Evolutionary conservation across 495 filamentous ascomycete genomes (phyloP), one percentile per base, ranked within the genome.

Genomic region (Aspergillus funiculosus): DNA sequence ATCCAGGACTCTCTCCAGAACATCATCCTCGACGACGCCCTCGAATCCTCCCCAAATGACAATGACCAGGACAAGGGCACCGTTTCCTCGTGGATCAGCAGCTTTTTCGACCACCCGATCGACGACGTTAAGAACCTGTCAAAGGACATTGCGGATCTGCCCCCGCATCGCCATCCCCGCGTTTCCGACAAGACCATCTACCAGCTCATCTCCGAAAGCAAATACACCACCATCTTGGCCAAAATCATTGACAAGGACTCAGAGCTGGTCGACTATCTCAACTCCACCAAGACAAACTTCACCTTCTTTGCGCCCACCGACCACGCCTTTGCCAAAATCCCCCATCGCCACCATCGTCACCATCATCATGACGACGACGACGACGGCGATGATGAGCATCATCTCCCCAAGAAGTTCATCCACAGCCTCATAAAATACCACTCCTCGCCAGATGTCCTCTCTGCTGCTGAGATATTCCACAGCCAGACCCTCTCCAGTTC

Each of bases 231-330:
- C 25, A 86, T 79, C 60, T 79, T 95, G 30, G 80, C 82, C 15
- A 72, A 80, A 50, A 70, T 92, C 24, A 73, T 95, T 62, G 74
- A 83, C 42, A 72, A 85, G 45, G 77, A 83, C 61, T 66, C 75
- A 5, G 80, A 90, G 19, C 68, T 96, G 13, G 79, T 87, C 26
- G 54, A 79, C 14, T 57, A 78, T 11, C 78, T 96, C 32, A 85
- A 90, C 54, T 73, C 78, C 51, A 88, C 81, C 5, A 56, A 71
- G 17, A 63, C 73, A 13, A 89, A 92, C 55, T 74, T 82, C 57
- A 94, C 89, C 3, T 60, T 89, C 48, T 92, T 96, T 53, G 83
- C 86, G 15, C 87, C 89, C 2, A 81, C 78, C 3, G 81, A 95
- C 62, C 63, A 65, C 25, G 87, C 86, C 19, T 86, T 92, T 44